Conservation (phyloP, 108 stramenopile species). For the Nitzschia sp. region DNA sequence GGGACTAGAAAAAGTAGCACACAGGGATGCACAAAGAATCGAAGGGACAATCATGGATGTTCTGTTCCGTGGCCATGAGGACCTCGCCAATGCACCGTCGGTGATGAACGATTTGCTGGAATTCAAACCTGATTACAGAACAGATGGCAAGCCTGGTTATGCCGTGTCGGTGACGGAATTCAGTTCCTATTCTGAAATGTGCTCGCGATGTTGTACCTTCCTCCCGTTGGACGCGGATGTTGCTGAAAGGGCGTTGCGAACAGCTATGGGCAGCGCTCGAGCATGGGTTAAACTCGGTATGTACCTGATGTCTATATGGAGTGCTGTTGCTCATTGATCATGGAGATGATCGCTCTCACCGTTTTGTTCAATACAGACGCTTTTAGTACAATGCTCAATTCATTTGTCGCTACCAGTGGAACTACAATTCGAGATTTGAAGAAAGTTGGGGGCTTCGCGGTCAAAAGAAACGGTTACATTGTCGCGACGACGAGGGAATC, state of each 20-base stretch:
- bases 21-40: background rate
- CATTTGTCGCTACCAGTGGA: background rate
- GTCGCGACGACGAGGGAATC: background rate
- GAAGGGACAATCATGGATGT: slow-evolving; percentile 27
- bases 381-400: slow-evolving; percentile 12
- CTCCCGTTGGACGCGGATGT: slow-evolving; percentile 19
- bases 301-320: background rate
- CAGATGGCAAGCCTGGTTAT: background rate
- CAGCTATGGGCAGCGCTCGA: slow-evolving; percentile 21
- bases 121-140: slow-evolving; percentile 5
- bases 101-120: slow-evolving; percentile 18
- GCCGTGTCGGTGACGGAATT: slow-evolving; percentile 6
- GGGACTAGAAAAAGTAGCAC: background rate
- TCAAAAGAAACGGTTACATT: background rate
- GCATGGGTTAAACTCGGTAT: slow-evolving; percentile 20
- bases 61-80: slow-evolving; percentile 16
- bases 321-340: background rate
- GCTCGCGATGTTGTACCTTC: slow-evolving; percentile 7
- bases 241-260: slow-evolving; percentile 12
- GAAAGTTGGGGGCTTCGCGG: slow-evolving; percentile 21
- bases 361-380: slow-evolving; percentile 3
- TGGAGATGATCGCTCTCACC: background rate
- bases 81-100: background rate
- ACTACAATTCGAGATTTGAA: background rate
- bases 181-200: slow-evolving; percentile 22